These are phyloP conservation scores for Aspergillus ibericus DNA, from an alignment of 2,329 filamentous ascomycete genomes.

Conservation along the genomic window DNA sequence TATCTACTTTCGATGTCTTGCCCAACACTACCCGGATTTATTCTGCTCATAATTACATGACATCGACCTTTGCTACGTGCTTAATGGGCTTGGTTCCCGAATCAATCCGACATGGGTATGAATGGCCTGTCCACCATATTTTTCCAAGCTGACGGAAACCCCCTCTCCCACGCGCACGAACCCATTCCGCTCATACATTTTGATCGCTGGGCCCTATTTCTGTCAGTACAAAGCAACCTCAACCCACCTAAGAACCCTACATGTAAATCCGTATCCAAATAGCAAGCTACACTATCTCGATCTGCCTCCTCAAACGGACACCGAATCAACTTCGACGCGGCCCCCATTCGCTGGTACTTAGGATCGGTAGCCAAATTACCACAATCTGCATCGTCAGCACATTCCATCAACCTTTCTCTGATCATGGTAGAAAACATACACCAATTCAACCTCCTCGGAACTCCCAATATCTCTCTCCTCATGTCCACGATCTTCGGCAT, in stretches of 20 bases:
- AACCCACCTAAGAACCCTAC: not conserved
- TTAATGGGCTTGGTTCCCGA: not conserved
- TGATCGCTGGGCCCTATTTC: not conserved
- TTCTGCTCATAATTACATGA: not conserved
- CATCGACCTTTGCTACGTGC: not conserved
- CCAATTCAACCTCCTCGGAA: not conserved
- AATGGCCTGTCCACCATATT: not conserved
- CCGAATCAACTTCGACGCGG: not conserved
- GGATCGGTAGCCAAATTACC: not conserved
- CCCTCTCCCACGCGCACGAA: not conserved
- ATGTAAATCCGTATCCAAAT: not conserved
- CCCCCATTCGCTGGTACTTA: not conserved
- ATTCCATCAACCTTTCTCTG: not conserved
- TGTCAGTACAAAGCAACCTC: not conserved
- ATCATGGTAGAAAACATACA: not conserved
- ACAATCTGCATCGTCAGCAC: not conserved
- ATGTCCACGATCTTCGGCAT: not conserved
- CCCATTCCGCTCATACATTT: not conserved
- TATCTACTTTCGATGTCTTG: too few relatives aligned
- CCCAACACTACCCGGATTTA: not conserved
- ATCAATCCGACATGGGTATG: not conserved
- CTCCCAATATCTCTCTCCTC: not conserved
- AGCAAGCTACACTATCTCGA: not conserved
- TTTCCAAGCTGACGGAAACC: not conserved
- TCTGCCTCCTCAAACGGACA: not conserved